These are phyloP conservation scores for Xylaria sp. DNA, from an alignment of 2,329 filamentous ascomycete genomes.

Conservation along the genomic window DNA sequence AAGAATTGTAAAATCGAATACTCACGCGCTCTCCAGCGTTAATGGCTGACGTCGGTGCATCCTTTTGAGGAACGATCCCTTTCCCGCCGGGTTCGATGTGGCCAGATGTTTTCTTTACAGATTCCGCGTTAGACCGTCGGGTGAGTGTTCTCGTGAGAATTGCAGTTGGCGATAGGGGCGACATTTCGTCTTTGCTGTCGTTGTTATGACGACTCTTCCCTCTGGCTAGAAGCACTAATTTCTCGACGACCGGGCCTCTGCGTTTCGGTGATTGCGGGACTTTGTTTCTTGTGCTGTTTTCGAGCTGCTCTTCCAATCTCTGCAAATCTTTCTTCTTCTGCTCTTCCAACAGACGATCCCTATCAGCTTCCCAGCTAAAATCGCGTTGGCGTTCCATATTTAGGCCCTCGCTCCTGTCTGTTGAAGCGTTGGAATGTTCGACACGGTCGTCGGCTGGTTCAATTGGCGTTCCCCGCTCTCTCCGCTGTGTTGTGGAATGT, in stretches of 20 bases:
- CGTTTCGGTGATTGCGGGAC: conserved; percentile 26
- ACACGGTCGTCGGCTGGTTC: conserved; percentile 16
- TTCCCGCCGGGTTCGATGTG: conserved; percentile 42
- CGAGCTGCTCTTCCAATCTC: conserved; percentile 41
- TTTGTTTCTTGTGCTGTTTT: conserved; percentile 30
- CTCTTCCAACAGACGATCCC: conserved; percentile 44
- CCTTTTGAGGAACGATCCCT: conserved; percentile 49
- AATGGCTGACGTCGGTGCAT: conserved; percentile 74
- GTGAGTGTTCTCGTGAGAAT: conserved; percentile 31
- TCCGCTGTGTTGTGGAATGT: conserved; percentile 20
- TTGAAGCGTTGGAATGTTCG: conserved; percentile 11
- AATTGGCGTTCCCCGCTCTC: conserved; percentile 8
- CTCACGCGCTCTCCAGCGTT: conserved; percentile 73
- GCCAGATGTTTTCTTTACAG: conserved; percentile 19
- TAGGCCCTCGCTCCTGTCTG: conserved; percentile 22
- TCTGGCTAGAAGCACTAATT: conserved; percentile 43
- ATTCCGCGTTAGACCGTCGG: conserved; percentile 18
- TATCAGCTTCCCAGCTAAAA: conserved; percentile 43
- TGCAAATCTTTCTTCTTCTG: conserved; percentile 46
- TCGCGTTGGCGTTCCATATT: conserved; percentile 21
- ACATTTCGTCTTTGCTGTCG: conserved; percentile 35
- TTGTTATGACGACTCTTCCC: conserved; percentile 34
- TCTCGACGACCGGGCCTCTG: conserved; percentile 43
- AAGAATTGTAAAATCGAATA: conserved; percentile 20
- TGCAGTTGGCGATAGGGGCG: conserved; percentile 29